Conservation (phyloP, 495 filamentous ascomycete species). For the Jackrogersella minutella region DNA sequence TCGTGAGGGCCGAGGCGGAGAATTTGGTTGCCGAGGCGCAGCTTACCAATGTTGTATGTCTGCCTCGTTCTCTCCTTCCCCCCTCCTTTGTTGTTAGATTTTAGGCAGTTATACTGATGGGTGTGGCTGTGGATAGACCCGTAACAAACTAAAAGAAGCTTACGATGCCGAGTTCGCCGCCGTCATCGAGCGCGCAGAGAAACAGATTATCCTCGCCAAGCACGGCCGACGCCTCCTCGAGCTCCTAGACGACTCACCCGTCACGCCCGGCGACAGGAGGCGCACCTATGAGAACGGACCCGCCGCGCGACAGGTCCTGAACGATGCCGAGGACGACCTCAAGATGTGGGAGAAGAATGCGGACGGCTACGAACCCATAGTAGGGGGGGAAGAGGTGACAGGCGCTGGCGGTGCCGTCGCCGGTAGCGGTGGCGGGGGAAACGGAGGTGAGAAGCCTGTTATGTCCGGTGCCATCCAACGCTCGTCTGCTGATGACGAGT, state of each 20-base stretch:
- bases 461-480: not conserved
- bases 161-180: slow-evolving; percentile 87
- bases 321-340: slow-evolving; percentile 90
- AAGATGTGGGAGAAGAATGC: slow-evolving; percentile 71
- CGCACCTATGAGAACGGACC: slow-evolving; percentile 67
- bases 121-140: slow-evolving; percentile 62
- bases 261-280: slow-evolving; percentile 84
- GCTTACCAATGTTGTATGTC: slow-evolving; percentile 84
- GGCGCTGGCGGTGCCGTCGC: not conserved
- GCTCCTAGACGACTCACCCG: slow-evolving; percentile 88
- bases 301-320: slow-evolving; percentile 82
- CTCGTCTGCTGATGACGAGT: slow-evolving; percentile 1
- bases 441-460: slow-evolving; percentile 8
- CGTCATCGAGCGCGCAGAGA: slow-evolving; percentile 93
- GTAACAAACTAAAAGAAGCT: slow-evolving; percentile 92
- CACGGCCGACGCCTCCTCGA: slow-evolving; percentile 86
- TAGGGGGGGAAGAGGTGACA: slow-evolving; percentile 7
- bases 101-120: slow-evolving; percentile 12
- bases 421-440: not conserved
- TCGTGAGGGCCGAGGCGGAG: slow-evolving; percentile 94
- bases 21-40: slow-evolving; percentile 96
- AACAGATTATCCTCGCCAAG: slow-evolving; percentile 90
- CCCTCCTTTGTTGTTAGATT: not conserved
- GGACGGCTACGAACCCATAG: slow-evolving; percentile 18
- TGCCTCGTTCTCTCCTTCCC: not conserved